Conservation (phyloP, 108 stramenopile genomes). For the Nitzschia palea region DNA sequence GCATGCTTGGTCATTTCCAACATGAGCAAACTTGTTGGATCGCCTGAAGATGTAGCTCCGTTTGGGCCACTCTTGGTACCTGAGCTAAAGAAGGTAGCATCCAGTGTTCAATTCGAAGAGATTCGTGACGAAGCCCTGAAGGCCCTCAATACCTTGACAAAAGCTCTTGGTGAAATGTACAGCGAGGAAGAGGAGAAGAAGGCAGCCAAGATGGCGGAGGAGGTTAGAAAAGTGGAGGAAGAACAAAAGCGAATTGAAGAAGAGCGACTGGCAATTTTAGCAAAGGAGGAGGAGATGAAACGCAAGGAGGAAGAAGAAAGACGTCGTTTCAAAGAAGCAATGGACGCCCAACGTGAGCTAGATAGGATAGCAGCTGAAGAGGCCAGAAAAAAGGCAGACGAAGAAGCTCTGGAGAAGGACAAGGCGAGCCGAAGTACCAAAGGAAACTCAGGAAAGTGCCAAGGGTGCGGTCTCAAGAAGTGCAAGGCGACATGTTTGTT, state of each 20-base stretch:
- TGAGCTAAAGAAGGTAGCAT: slow-evolving; percentile 89
- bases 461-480: slow-evolving; percentile 88
- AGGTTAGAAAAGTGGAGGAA: slow-evolving; percentile 64
- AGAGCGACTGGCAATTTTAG: slow-evolving; percentile 55
- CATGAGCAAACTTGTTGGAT: slow-evolving; percentile 94
- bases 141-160: slow-evolving; percentile 76
- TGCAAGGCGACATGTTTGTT: slow-evolving; percentile 88
- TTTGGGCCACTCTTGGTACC: slow-evolving; percentile 94
- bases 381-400: slow-evolving; percentile 52
- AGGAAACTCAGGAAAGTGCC: slow-evolving; percentile 71
- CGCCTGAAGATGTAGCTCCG: slow-evolving; percentile 92
- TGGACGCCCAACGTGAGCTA: slow-evolving; percentile 88
- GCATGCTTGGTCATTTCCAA: slow-evolving; percentile 96
- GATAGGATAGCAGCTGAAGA: slow-evolving; percentile 62
- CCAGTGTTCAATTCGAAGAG: slow-evolving; percentile 95
- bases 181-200: slow-evolving; percentile 57
- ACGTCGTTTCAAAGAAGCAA: slow-evolving; percentile 81
- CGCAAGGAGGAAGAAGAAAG: slow-evolving; percentile 81
- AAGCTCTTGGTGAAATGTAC: slow-evolving; percentile 80
- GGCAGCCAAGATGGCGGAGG: slow-evolving; percentile 52
- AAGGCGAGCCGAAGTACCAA: slow-evolving; percentile 69
- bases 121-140: slow-evolving; percentile 92
- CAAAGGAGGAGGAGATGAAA: slow-evolving; percentile 60
- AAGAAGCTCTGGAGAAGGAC: slow-evolving; percentile 71
- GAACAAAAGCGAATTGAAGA: slow-evolving; percentile 72